Evolutionary conservation across 1,284 basidiomycete species (phyloP).

Genomic region (Ceratobasidium sp.): DNA sequence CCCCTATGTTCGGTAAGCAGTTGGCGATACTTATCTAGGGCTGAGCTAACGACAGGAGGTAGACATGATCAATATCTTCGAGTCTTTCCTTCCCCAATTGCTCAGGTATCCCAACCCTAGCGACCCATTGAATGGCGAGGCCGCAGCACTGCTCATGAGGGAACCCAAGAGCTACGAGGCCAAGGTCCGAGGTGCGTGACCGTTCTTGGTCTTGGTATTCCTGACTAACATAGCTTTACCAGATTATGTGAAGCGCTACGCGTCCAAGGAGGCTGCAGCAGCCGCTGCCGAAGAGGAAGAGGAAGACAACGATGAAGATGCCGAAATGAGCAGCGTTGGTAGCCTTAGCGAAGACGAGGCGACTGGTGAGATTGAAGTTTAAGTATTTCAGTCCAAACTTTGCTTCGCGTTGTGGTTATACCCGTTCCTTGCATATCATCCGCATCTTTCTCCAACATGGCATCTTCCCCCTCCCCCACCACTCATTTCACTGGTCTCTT

Average conservation of each 20-base stretch:
- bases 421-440: slow-evolving; percentile 44
- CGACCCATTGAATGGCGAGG: slow-evolving; percentile 97
- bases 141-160: slow-evolving; percentile 95
- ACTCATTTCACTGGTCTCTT: slow-evolving; percentile 34
- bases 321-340: slow-evolving; percentile 93
- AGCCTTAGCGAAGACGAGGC: slow-evolving; percentile 81
- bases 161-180: slow-evolving; percentile 95
- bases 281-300: slow-evolving; percentile 75
- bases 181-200: slow-evolving; percentile 88
- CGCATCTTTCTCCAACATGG: slow-evolving; percentile 24
- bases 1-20: slow-evolving; percentile 93
- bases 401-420: slow-evolving; percentile 28
- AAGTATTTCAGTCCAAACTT: not conserved
- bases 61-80: slow-evolving; percentile 99
- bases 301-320: slow-evolving; percentile 72
- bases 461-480: slow-evolving; percentile 14
- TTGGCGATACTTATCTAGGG: slow-evolving; percentile 39
- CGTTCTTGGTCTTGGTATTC: not conserved
- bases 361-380: slow-evolving; percentile 34
- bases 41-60: slow-evolving; percentile 43
- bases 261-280: slow-evolving; percentile 84
- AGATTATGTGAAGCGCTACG: slow-evolving; percentile 91
- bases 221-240: slow-evolving; percentile 17
- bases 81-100: slow-evolving; percentile 96
- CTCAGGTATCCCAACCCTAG: slow-evolving; percentile 98